Percentiles rank a stretch among this genome's conserved stretches.
These are phyloP conservation scores for Cyberlindnera maritima DNA, from an alignment of 805 yeast species.

Conservation along the genomic window DNA sequence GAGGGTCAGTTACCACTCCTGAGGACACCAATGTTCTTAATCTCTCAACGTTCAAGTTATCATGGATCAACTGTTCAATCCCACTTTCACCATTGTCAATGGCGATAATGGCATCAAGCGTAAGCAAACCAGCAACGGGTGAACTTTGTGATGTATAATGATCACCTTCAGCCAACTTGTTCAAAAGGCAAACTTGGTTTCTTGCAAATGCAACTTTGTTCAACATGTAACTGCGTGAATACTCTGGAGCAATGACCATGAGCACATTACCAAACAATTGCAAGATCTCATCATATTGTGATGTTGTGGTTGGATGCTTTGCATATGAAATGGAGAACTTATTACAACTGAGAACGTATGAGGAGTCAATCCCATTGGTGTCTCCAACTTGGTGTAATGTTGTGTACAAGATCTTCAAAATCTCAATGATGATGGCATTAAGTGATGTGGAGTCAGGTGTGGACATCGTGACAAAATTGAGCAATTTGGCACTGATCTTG, in stretches of 20 bases:
- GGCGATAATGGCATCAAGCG: conserved; percentile 19
- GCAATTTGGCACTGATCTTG: conserved; percentile 24
- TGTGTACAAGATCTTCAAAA: conserved; percentile 27
- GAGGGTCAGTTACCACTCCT: conserved; percentile 17
- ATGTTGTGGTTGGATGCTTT: conserved; percentile 10
- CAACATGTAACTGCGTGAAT: conserved; percentile 27
- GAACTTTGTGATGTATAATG: conserved; percentile 4
- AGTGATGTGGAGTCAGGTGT: conserved; percentile 19
- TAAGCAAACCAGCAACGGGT: conserved; percentile 17
- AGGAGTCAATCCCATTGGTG: conserved; percentile 27
- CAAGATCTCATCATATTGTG: conserved; percentile 26
- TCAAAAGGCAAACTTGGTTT: conserved; percentile 21
- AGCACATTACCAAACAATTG: conserved; percentile 29
- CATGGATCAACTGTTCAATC: conserved; percentile 16
- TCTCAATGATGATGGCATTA: conserved; percentile 27
- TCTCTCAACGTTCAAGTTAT: conserved; percentile 12
- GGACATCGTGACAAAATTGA: conserved; percentile 26
- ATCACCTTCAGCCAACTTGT: conserved; percentile 9
- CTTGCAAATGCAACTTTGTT: conserved; percentile 23
- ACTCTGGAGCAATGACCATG: conserved; percentile 22
- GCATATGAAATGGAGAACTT: conserved; percentile 25
- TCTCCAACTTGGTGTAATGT: conserved; percentile 25
- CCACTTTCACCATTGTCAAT: conserved; percentile 35
- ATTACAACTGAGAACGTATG: conserved; percentile 28
- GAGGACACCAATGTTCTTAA: conserved; percentile 5